Percentiles rank a stretch among this genome's conserved stretches.
phyloP scores from a whole-genome alignment of 306 rosid species.

The Quercus ilex region DNA sequence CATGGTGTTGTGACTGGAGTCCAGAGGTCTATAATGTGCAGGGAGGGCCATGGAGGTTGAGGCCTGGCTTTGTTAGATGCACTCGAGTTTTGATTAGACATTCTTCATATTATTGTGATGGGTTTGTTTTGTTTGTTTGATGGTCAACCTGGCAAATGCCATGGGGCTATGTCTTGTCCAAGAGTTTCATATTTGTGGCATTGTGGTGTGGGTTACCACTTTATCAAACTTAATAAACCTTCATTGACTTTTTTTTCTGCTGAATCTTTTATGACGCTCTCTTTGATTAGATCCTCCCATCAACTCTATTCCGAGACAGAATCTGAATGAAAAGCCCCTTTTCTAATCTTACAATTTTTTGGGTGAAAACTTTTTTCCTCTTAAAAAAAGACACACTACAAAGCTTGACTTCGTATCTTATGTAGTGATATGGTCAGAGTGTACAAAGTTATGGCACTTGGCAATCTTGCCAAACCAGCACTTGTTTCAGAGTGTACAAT shows the following conservation, averaged over 20 bases:
- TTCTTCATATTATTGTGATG: constrained; percentile 21
- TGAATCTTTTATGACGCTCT: constrained; percentile 50
- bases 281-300: constrained; percentile 63
- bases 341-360: constrained; percentile 16
- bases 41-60: constrained; percentile 29
- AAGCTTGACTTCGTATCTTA: neutral
- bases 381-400: neutral
- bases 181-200: constrained; percentile 14
- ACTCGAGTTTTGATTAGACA: constrained; percentile 59
- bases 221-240: constrained; percentile 38
- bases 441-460: neutral
- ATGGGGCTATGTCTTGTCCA: constrained; percentile 27
- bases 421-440: neutral
- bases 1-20: constrained; percentile 31
- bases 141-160: constrained; percentile 46
- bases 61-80: constrained; percentile 12
- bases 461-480: neutral
- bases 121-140: neutral
- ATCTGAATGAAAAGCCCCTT: constrained; percentile 52
- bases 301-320: constrained; percentile 46
- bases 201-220: constrained; percentile 24
- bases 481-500: neutral
- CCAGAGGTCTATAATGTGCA: constrained; percentile 32
- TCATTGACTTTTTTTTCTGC: constrained; percentile 54
- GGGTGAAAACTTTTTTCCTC: neutral